Base-by-base conservation (phyloP, 768 basidiomycete species). In the Psilocybe azurescens region DNA sequence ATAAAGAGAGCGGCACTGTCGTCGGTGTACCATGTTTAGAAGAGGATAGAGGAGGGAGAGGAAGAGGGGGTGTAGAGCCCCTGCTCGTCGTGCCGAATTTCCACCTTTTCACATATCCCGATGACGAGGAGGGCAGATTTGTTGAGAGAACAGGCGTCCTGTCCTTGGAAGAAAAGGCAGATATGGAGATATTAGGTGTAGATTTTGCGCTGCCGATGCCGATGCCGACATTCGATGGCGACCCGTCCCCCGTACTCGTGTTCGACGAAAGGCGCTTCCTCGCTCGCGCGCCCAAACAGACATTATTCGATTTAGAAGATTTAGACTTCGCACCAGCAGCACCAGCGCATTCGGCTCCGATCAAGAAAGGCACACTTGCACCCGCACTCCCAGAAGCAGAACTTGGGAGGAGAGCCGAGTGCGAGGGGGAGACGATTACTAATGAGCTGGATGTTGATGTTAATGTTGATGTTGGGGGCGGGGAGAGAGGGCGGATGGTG, bases 51-150 rank as follows among this genome's bases (percentile, higher is more conserved):
- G 14, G 14, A 44, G 36, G 28, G 33, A 29, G 59, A 9, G 36
- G 28, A 46, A 29, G 59, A 9, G 52, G 18, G 20, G 32, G 41
- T n/a, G 39, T 14, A 36, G 47, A 33, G 8, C 39, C 44, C 9
- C 28, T 24, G 30, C 61, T 61, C 20, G 67, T 62, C 5, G 69
- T 70, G 39, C 69, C 69, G 24, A 70, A 70, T 51, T 62, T 68
- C 67, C 67, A 70, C 53, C 58, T 62, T n/a, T 54, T 58, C 11
- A 46, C 20, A 20, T 52, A 20, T 16, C 41, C 41, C 6, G n/a
- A 44, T 44, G 11, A 13, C 14, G 41, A 44, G 14, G 41, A 44
- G 41, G 41, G n/a, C n/a, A 36, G 11, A 36, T 36, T 7, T 36
- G 33, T 2, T 36, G 33, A 36, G 24, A 24, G 24, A 24, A 24